Evolutionary conservation across 1,284 basidiomycete genomes (phyloP).

Genomic region (Apiotrichum gracile): DNA sequence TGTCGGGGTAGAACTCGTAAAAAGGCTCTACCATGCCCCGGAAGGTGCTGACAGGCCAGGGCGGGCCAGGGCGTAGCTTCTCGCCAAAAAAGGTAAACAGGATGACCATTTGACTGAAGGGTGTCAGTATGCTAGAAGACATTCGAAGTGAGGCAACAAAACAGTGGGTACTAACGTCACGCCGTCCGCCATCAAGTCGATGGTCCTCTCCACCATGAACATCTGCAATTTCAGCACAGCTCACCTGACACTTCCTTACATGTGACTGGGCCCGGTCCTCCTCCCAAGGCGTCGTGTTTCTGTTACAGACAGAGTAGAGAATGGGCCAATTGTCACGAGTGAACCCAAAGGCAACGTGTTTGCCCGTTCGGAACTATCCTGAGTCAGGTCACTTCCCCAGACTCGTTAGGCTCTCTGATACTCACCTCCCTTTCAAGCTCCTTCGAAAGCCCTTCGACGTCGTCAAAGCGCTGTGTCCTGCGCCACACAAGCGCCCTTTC

Average conservation of each 20-base stretch:
- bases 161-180: neutral
- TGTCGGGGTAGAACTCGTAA: constrained; percentile 29
- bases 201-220: neutral
- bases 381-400: neutral
- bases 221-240: neutral
- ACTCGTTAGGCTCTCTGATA: too few species aligned
- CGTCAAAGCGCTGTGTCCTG: neutral
- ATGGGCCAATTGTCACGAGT: neutral
- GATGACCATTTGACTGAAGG: neutral
- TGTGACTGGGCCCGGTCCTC: neutral
- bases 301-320: neutral
- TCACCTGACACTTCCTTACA: neutral
- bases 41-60: neutral
- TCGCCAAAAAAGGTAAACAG: neutral
- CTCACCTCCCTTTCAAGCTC: neutral
- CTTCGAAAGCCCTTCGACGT: neutral
- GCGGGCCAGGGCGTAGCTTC: neutral
- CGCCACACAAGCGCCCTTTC: neutral
- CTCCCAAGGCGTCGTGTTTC: neutral
- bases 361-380: neutral
- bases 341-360: neutral
- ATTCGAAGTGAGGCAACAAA: neutral
- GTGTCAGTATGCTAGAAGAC: neutral
- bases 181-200: neutral
- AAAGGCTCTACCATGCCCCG: neutral